Evolutionary conservation across 1,284 basidiomycete genomes (phyloP), one percentile per base, ranked within the genome.

Genomic region (Fomitopsis palustris): DNA sequence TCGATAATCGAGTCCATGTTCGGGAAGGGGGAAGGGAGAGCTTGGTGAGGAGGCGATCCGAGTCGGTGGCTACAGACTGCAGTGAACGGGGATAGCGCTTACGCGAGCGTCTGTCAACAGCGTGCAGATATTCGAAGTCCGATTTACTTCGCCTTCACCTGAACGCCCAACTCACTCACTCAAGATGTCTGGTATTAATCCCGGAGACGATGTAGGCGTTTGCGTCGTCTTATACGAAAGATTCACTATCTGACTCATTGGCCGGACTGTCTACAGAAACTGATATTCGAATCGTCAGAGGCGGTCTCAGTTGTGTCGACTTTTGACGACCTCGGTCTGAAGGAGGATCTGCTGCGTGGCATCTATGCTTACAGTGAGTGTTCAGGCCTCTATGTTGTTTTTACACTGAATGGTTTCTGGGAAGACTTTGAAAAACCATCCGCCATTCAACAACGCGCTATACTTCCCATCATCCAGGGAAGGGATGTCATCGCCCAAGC

Each of bases 361-460:
- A 95, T 99, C 76, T 99, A 99, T 74, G 97, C 96, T 55, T 99
- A 99, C 82, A 97, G 96, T 97, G 66, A 65, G 93, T 84, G 47
- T 59, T 27, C 23, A 16, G 16, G 57, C 43, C 62, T 60, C 58
- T 42, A 33, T 58, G 53, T 42, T 58, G n/a, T 53, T 53, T 23
- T 19, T 19, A 17, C 21, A 29, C 5, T 53, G 2, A n/a, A 37
- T 38, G 29, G 47, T 53, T 17, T 41, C 16, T 37, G 37, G 56
- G 16, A 67, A 97, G 95, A 96, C 78, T 99, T 99, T 70, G 97
- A 99, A 83, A 97, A 96, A 75, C 95, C 97, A 25, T 98, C 96
- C 62, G 96, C 96, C 54, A 99, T 99, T 72, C 96, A 99, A 78
- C 96, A 98, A 77, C 90, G 96, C 66, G 96, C 96, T 31, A 98